Evolutionary conservation across 139 green algal genomes (phyloP).

Genomic region (Chlamydomonas applanata): DNA sequence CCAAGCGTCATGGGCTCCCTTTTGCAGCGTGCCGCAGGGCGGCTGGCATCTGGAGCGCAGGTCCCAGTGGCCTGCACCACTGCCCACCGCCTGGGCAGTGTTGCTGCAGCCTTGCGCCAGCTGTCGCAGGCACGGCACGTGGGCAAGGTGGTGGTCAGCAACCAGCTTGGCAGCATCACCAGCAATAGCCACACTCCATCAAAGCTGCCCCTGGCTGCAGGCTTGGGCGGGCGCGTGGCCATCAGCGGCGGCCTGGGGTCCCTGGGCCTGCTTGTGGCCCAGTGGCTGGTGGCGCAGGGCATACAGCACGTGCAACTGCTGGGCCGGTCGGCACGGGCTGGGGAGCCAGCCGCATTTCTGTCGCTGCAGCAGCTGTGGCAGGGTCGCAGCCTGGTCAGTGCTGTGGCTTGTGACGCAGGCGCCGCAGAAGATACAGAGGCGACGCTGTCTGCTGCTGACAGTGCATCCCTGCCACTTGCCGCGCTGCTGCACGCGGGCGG

Average conservation of each 20-base stretch:
- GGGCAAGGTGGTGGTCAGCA: constrained; percentile 72
- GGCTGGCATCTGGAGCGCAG: constrained; percentile 45
- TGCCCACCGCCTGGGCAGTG: constrained; percentile 28
- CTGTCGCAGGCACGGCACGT: constrained; percentile 75
- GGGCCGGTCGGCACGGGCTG: constrained; percentile 43
- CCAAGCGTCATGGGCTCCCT: constrained; percentile 33
- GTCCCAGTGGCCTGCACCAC: constrained; percentile 43
- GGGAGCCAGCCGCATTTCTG: constrained; percentile 22
- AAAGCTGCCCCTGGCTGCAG: constrained; percentile 12
- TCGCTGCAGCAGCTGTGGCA: constrained; percentile 17
- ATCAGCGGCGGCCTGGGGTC: constrained; percentile 60
- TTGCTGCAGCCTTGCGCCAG: constrained; percentile 42
- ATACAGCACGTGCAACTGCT: constrained; percentile 37
- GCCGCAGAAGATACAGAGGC: background rate
- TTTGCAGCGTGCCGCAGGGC: constrained; percentile 29
- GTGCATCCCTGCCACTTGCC: background rate
- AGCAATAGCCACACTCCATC: background rate
- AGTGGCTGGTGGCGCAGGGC: constrained; percentile 40
- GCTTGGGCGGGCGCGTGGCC: constrained; percentile 40
- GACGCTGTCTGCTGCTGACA: background rate
- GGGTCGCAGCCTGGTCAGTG: background rate
- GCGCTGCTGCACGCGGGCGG: constrained; percentile 61
- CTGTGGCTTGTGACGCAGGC: constrained; percentile 10
- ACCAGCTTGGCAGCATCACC: background rate
- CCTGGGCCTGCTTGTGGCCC: constrained; percentile 48